Conservation (phyloP, 2,329 filamentous ascomycete genomes). For the Talaromyces atroroseus region DNA sequence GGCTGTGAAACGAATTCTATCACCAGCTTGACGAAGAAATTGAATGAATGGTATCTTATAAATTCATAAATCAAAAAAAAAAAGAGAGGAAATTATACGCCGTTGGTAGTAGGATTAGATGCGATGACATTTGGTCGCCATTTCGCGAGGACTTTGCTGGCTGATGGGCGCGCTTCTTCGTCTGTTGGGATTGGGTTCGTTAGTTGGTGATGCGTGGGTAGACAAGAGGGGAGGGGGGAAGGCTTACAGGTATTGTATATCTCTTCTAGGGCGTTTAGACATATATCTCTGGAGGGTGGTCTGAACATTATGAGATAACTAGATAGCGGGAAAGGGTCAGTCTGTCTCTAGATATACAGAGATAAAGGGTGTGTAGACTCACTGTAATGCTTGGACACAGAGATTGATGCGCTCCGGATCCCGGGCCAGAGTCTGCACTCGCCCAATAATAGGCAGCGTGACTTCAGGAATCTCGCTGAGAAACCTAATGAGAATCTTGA, state of each 20-base stretch:
- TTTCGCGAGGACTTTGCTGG: slow-evolving; percentile 50
- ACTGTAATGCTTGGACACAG: slow-evolving; percentile 54
- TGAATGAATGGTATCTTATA: background rate
- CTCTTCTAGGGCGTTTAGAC: slow-evolving; percentile 54
- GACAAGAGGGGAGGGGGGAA: background rate
- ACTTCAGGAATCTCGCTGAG: slow-evolving; percentile 85
- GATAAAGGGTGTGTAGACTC: slow-evolving; percentile 23
- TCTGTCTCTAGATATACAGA: background rate
- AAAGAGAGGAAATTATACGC: background rate
- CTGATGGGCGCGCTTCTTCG: slow-evolving; percentile 43
- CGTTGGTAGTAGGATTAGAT: slow-evolving; percentile 12
- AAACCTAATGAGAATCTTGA: slow-evolving; percentile 79
- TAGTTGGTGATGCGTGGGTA: slow-evolving; percentile 2
- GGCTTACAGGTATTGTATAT: slow-evolving; percentile 51
- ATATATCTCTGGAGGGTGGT: slow-evolving; percentile 54
- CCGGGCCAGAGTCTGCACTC: slow-evolving; percentile 60
- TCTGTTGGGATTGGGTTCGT: slow-evolving; percentile 24
- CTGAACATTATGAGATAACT: slow-evolving; percentile 54
- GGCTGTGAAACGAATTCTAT: background rate
- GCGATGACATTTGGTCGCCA: slow-evolving; percentile 48
- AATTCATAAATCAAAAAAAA: background rate
- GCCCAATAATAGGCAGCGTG: slow-evolving; percentile 63
- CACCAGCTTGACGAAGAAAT: background rate
- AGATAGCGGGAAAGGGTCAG: slow-evolving; percentile 5
- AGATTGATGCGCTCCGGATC: slow-evolving; percentile 60